Conservation (phyloP, 495 filamentous ascomycete species). For the Neurospora discreta region DNA sequence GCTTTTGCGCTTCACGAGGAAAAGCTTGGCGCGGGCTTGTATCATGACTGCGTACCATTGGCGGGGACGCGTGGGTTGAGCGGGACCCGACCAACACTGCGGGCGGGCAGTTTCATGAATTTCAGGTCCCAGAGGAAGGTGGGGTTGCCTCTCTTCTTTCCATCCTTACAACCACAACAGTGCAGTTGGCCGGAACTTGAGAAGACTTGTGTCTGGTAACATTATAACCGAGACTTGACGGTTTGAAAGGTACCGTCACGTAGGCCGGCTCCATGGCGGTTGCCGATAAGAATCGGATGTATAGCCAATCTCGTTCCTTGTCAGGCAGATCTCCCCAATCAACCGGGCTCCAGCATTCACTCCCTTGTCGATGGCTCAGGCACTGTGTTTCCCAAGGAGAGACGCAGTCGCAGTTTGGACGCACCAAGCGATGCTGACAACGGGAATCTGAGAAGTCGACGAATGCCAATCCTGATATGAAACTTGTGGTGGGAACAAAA, state of each 20-base stretch:
- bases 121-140: neutral
- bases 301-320: neutral
- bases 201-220: neutral
- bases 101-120: neutral
- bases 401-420: neutral
- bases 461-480: neutral
- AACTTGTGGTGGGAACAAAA: neutral
- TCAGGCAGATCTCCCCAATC: neutral
- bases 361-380: neutral
- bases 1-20: neutral
- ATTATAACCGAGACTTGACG: neutral
- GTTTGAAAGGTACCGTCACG: neutral
- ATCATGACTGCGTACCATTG: neutral
- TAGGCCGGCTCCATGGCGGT: neutral
- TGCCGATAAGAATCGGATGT: neutral
- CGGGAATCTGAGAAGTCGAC: neutral
- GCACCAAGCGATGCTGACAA: neutral
- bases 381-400: neutral
- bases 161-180: neutral
- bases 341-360: neutral
- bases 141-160: neutral
- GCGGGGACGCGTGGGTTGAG: neutral
- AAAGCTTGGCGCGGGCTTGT: neutral
- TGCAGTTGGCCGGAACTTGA: neutral
- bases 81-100: neutral